Evolutionary conservation across 148 eudicot species (phyloP).

Genomic region (Silene uniflora): DNA sequence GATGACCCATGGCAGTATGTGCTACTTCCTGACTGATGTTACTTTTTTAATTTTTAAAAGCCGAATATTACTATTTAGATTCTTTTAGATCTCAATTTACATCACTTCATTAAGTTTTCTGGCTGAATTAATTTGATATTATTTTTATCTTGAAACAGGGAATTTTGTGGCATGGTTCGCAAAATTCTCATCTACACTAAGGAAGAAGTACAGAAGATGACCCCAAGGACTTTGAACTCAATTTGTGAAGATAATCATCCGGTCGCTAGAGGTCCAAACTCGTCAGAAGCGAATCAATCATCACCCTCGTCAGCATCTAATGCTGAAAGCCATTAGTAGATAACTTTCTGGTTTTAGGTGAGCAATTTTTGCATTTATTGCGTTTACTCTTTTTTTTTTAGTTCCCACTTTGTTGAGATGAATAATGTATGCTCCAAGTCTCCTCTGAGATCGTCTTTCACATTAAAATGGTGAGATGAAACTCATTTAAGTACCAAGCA

Average conservation of each 20-base stretch:
- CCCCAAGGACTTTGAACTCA: conserved; percentile 49
- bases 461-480: no score
- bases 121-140: background rate
- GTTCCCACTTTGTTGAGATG: background rate
- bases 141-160: conserved; percentile 42
- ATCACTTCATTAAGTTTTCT: background rate
- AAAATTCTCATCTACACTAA: conserved; percentile 82
- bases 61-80: background rate
- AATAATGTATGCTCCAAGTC: background rate
- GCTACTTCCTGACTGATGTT: conserved; percentile 8
- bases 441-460: background rate
- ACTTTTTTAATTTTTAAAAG: background rate
- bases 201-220: conserved; percentile 91
- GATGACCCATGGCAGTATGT: conserved; percentile 98
- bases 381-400: no score
- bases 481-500: no score
- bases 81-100: background rate
- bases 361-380: background rate
- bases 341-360: conserved; percentile 32
- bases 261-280: conserved; percentile 48
- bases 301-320: conserved; percentile 37
- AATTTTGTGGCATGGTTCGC: conserved; percentile 87
- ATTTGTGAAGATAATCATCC: conserved; percentile 51
- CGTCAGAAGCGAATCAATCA: conserved; percentile 43
- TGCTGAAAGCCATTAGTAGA: conserved; percentile 36